phyloP scores from a whole-genome alignment of 2,329 filamentous ascomycete genomes.

The Beauveria caledonica region DNA sequence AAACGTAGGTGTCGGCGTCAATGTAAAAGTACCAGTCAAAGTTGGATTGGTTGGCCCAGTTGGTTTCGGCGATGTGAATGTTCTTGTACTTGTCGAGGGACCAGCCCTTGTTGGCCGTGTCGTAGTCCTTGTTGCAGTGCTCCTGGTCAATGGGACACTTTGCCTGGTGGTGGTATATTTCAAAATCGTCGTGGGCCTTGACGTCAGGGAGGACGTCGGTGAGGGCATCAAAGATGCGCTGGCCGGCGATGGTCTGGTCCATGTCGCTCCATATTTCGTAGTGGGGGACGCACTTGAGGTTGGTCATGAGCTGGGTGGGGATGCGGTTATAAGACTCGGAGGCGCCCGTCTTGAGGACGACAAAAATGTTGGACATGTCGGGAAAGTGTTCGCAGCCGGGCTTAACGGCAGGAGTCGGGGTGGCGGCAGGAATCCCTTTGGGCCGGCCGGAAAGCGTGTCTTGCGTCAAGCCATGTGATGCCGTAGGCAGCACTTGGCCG shows the following conservation, averaged over 20 bases:
- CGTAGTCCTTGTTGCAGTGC: conserved; percentile 30
- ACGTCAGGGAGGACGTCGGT: conserved; percentile 34
- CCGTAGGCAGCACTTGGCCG: conserved; percentile 3
- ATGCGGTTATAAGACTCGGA: conserved; percentile 44
- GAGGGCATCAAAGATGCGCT: conserved; percentile 38
- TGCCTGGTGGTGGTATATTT: conserved; percentile 37
- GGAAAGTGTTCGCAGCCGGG: conserved; percentile 32
- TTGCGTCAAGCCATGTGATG: background rate
- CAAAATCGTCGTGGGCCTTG: conserved; percentile 42
- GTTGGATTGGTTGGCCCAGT: conserved; percentile 39
- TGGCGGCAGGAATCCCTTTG: background rate
- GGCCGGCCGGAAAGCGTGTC: too few species aligned
- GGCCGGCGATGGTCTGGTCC: conserved; percentile 36
- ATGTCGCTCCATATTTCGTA: conserved; percentile 53
- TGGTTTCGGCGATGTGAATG: conserved; percentile 49
- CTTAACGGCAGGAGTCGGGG: conserved; percentile 11
- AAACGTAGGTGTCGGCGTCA: conserved; percentile 50
- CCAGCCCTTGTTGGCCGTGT: conserved; percentile 34
- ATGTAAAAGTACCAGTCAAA: conserved; percentile 54
- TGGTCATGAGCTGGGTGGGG: conserved; percentile 46
- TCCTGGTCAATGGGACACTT: conserved; percentile 37
- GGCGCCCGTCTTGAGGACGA: conserved; percentile 51
- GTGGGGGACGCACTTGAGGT: conserved; percentile 40
- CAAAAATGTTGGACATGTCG: conserved; percentile 36
- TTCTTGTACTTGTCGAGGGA: conserved; percentile 55